These are phyloP conservation scores for Pichia cephalocereana DNA, from an alignment of 805 yeast genomes.

Conservation along the genomic window DNA sequence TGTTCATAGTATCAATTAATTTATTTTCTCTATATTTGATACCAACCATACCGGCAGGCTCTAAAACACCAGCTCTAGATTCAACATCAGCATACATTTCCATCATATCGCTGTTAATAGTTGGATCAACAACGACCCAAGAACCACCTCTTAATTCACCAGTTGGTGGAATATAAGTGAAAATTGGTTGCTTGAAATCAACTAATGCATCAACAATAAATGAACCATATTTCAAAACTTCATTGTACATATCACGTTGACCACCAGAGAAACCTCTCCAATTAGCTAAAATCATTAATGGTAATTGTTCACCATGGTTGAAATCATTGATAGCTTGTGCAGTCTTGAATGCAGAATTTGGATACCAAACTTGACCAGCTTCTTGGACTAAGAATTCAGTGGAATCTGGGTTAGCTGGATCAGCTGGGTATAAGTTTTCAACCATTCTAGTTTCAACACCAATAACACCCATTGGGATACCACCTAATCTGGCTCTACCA, in stretches of 20 bases:
- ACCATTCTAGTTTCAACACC: constrained; percentile 89
- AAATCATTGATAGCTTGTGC: constrained; percentile 97
- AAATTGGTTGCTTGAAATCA: constrained; percentile 92
- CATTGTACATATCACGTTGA: constrained; percentile 99
- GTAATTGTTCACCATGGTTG: constrained; percentile 96
- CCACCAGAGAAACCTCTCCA: constrained; percentile 99
- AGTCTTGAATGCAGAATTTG: constrained; percentile 97
- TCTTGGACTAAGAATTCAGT: constrained; percentile 82
- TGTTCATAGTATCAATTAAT: constrained; percentile 79
- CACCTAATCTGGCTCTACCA: constrained; percentile 98
- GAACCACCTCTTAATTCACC: constrained; percentile 99
- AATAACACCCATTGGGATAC: constrained; percentile 97
- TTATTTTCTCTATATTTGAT: constrained; percentile 94
- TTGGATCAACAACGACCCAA: constrained; percentile 99
- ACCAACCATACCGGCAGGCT: constrained; percentile 99
- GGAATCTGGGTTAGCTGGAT: constrained; percentile 95
- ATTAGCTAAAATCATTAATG: constrained; percentile 94
- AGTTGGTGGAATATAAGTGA: constrained; percentile 94
- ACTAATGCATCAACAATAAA: constrained; percentile 95
- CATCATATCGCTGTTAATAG: constrained; percentile 95
- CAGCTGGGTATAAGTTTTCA: constrained; percentile 91
- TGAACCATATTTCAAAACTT: constrained; percentile 94
- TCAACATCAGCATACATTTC: constrained; percentile 98
- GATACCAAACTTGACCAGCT: constrained; percentile 99
- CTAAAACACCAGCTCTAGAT: constrained; percentile 95